Evolutionary conservation across 176 grass and related monocot species (phyloP), one percentile per base, ranked within the genome.

Genomic region (barley (Hordeum vulgare)): DNA sequence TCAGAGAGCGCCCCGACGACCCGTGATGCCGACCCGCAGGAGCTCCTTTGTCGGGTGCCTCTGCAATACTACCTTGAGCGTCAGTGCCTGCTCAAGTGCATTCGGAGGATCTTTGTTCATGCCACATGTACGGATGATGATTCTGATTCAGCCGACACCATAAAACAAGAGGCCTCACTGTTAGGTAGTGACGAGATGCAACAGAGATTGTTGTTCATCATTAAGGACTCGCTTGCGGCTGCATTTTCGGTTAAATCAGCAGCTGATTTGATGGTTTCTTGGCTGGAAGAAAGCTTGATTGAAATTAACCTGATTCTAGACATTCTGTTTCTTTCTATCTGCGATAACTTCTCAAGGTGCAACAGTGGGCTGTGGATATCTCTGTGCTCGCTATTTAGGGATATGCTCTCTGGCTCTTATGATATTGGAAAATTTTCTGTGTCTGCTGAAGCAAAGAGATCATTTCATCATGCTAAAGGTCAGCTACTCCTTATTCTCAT

Each of bases 31-130:
- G 92, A 86, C 80, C 40, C 74, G 66, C 80, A 80, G 75, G 86
- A 91, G 45, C 84, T 98, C 91, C 76, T 93, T 67, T 80, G 80
- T 25, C 76, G 56, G 83, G 95, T 91, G 61, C 80, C 88, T 17
- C 47, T 93, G 68, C 89, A 84, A 84, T 98, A 98, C 86, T 98
- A 94, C 76, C 84, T 94, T 76, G 95, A 98, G 82, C 90, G 95
- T 60, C 95, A 98, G 71, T 94, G 95, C 82, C 91, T 98, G 85
- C 88, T 98, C 79, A 94, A 98, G 81, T 98, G 92, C 84, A 89
- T 93, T 24, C 84, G 92, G 77, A 92, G 90, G 75, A 93, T 93
- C 61, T 92, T 98, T 68, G 86, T 93, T 80, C 89, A 93, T 80
- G 82, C 88, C n/a, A 84, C 83, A 65, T 65, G 69, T 63, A 72